These are phyloP conservation scores for Hyparrhenia diplandra DNA, from an alignment of 176 grass and related monocot species.

Conservation along the genomic window DNA sequence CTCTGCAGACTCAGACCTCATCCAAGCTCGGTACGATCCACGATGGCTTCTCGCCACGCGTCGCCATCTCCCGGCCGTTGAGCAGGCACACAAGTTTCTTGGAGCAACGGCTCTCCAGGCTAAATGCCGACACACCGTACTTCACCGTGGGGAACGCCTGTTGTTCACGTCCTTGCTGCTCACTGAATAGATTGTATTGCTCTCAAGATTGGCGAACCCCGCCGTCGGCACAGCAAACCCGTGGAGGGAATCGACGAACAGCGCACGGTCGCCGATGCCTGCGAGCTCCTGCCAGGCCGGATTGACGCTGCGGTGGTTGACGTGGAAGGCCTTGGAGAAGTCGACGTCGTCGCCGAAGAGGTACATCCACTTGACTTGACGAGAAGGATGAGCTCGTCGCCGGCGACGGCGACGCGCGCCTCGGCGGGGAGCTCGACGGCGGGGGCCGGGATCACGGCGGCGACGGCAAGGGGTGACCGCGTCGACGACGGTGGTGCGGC, in stretches of 20 bases:
- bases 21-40: conserved; percentile 42
- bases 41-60: conserved; percentile 15
- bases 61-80: conserved; percentile 11
- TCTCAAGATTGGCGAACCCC: conserved; percentile 31
- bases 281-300: conserved; percentile 23
- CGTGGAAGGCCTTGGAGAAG: conserved; percentile 40
- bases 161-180: conserved; percentile 2
- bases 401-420: conserved; percentile 33
- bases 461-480: background rate
- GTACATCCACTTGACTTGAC: conserved; percentile 48
- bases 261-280: conserved; percentile 31
- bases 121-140: conserved; percentile 27
- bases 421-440: conserved; percentile 28
- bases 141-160: conserved; percentile 24
- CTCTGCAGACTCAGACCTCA: background rate
- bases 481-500: conserved; percentile 50
- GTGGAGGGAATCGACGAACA: conserved; percentile 35
- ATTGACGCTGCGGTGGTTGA: conserved; percentile 15
- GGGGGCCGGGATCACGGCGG: conserved; percentile 15
- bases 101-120: conserved; percentile 5
- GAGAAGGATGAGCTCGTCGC: conserved; percentile 49
- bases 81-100: conserved; percentile 27
- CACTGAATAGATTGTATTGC: conserved; percentile 37
- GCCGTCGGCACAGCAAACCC: conserved; percentile 31
- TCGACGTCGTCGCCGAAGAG: conserved; percentile 34